Percentiles rank a stretch among this genome's conserved stretches.
These are phyloP conservation scores for Nakaseomyces uthaithaninus DNA, from an alignment of 1,139 yeast species.

Conservation along the genomic window DNA sequence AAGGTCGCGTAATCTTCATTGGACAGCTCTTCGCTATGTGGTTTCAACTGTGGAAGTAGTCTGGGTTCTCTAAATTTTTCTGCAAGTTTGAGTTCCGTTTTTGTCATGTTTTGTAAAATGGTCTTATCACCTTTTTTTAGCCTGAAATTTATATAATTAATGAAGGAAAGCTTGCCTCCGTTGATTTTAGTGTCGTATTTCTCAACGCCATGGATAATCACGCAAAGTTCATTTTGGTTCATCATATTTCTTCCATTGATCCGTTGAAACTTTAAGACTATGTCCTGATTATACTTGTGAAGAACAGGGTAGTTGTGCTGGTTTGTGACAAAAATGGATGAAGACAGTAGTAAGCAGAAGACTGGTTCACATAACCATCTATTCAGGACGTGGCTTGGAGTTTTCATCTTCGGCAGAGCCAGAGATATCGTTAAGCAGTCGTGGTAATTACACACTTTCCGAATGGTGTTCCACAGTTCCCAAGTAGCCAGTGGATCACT, in stretches of 20 bases:
- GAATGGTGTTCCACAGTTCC: constrained; percentile 62
- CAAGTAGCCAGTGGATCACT: constrained; percentile 51
- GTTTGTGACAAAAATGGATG: constrained; percentile 47
- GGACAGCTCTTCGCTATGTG: constrained; percentile 50
- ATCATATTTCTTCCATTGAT: constrained; percentile 28
- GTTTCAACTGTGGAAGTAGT: constrained; percentile 56
- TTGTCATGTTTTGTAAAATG: constrained; percentile 9
- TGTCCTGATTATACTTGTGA: constrained; percentile 44
- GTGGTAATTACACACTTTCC: constrained; percentile 46
- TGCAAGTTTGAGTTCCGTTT: not conserved
- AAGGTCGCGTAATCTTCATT: constrained; percentile 56
- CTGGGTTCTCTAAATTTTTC: constrained; percentile 13
- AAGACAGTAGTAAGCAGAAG: constrained; percentile 45
- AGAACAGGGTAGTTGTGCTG: constrained; percentile 55
- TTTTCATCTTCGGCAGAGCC: constrained; percentile 43
- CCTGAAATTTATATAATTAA: constrained; percentile 47
- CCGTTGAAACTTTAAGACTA: constrained; percentile 29
- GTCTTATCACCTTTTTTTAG: constrained; percentile 34
- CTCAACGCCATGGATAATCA: constrained; percentile 41
- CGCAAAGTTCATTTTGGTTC: constrained; percentile 21
- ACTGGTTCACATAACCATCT: constrained; percentile 65
- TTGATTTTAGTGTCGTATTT: constrained; percentile 33
- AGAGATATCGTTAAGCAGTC: constrained; percentile 46
- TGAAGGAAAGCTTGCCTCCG: constrained; percentile 41
- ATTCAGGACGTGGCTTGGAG: constrained; percentile 42